Conservation (phyloP, 2,329 filamentous ascomycete species). For the Rosellinia necatrix region DNA sequence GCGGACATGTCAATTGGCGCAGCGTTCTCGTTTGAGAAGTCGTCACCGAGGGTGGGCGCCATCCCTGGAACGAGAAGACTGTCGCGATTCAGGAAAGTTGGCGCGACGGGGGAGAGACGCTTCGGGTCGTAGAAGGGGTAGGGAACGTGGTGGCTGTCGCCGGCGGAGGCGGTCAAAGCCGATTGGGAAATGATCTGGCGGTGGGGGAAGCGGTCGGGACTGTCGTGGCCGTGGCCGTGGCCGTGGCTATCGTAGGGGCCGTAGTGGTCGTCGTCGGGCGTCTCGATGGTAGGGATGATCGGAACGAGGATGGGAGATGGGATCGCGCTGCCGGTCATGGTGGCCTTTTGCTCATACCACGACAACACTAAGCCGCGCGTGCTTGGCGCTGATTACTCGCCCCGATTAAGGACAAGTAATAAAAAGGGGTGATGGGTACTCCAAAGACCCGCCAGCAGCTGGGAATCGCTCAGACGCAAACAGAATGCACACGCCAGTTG, state of each 20-base stretch:
- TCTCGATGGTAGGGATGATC: constrained; percentile 38
- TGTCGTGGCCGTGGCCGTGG: constrained; percentile 12
- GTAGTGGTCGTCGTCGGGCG: constrained; percentile 29
- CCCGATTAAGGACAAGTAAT: constrained; percentile 36
- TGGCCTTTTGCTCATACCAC: constrained; percentile 14
- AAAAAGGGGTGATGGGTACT: no score
- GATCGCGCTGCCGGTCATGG: constrained; percentile 18
- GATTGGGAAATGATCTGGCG: neutral
- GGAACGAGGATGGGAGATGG: constrained; percentile 38
- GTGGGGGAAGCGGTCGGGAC: neutral
- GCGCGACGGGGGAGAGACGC: constrained; percentile 39
- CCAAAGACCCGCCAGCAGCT: neutral
- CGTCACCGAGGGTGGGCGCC: constrained; percentile 30
- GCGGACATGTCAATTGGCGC: constrained; percentile 45
- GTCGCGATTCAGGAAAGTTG: constrained; percentile 35
- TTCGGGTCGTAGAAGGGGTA: constrained; percentile 39
- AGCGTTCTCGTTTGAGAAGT: constrained; percentile 36
- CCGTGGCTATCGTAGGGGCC: neutral
- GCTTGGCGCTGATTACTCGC: constrained; percentile 35
- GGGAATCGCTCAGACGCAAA: constrained; percentile 22
- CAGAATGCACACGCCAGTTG: constrained; percentile 7
- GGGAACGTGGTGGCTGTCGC: constrained; percentile 15
- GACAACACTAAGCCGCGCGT: constrained; percentile 17
- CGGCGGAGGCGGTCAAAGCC: constrained; percentile 25
- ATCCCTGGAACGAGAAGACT: constrained; percentile 31